Conservation (phyloP, 176 grass and related monocot species). For the Miscanthus lutarioriparius region DNA sequence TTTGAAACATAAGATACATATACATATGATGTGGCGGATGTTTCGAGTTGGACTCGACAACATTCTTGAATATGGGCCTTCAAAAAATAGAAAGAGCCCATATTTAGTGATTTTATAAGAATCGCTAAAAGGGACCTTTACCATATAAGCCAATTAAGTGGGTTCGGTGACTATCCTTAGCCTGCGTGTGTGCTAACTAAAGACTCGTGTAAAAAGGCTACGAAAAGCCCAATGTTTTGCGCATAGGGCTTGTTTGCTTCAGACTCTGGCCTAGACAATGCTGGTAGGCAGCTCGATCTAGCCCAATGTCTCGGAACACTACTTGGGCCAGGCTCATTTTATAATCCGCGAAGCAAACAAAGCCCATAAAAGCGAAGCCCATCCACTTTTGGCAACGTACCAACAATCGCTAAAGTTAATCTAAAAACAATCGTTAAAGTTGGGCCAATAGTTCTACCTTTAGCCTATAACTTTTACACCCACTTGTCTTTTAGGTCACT, state of each 20-base stretch:
- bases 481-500: not conserved
- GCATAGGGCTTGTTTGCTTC: not conserved
- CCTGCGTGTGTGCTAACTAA: not conserved
- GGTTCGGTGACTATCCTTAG: not conserved
- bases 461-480: not conserved
- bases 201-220: not conserved
- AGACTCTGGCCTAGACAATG: accelerated
- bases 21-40: not conserved
- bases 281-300: not conserved
- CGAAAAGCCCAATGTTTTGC: not conserved
- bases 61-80: not conserved
- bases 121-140: not conserved
- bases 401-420: not conserved
- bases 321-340: not conserved
- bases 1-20: not conserved
- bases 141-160: not conserved
- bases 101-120: not conserved
- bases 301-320: not conserved
- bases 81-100: not conserved
- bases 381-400: not conserved
- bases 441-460: not conserved
- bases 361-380: not conserved
- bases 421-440: not conserved
- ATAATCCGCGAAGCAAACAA: not conserved
- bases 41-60: not conserved